Percentiles rank a stretch among this genome's conserved stretches.
Conservation (phyloP, 805 yeast species). For the Cyberlindnera misumaiensis region DNA sequence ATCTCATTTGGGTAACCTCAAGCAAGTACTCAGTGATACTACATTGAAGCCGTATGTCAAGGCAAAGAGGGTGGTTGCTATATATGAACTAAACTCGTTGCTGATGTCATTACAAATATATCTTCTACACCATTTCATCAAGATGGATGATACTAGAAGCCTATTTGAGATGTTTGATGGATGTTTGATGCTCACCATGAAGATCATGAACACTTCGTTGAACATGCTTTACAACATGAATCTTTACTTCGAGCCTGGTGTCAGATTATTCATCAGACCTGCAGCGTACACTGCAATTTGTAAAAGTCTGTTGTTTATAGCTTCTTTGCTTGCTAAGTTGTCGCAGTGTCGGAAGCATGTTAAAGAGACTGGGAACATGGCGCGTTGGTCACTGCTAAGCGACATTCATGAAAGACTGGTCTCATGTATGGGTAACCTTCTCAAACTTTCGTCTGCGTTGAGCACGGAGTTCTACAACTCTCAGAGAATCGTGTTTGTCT, state of each 20-base stretch:
- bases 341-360: conserved; percentile 14
- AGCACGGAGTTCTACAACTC: conserved; percentile 14
- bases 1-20: conserved; percentile 22
- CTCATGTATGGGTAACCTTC: conserved; percentile 5
- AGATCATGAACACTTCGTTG: conserved; percentile 27
- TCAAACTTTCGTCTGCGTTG: conserved; percentile 14
- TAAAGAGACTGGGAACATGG: conserved; percentile 2
- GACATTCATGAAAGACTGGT: conserved; percentile 6
- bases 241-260: conserved; percentile 29
- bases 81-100: conserved; percentile 25
- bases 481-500: conserved; percentile 12
- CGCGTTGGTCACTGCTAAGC: conserved; percentile 8
- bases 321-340: conserved; percentile 8
- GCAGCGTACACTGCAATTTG: conserved; percentile 8
- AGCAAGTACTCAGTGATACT: conserved; percentile 11
- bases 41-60: conserved; percentile 11
- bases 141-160: conserved; percentile 20
- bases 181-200: conserved; percentile 22
- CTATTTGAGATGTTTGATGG: conserved; percentile 32
- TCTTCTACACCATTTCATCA: conserved; percentile 36
- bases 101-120: conserved; percentile 29
- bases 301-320: conserved; percentile 10
- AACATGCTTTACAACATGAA: conserved; percentile 28
- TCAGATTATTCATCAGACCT: conserved; percentile 38
- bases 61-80: conserved; percentile 19